A percentile compares a stretch with the other conserved stretches of the same genome.
Evolutionary conservation across 2,329 filamentous ascomycete genomes (phyloP).

Genomic region (Arachnopeziza araneosa): DNA sequence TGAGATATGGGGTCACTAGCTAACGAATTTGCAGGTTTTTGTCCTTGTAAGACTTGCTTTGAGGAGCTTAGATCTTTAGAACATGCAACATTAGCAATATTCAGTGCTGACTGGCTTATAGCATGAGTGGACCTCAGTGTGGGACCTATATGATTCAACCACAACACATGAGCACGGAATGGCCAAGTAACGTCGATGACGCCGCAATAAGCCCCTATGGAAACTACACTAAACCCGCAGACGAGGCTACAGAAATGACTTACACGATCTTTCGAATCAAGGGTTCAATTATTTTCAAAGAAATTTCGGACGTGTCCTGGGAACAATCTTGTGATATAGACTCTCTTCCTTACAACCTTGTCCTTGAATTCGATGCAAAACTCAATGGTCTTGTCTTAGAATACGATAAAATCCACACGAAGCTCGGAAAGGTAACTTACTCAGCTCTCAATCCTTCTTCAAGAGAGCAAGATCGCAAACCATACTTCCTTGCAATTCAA

Average conservation of each 20-base stretch:
- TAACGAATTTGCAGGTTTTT: conserved; percentile 26
- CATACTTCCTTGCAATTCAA: conserved; percentile 30
- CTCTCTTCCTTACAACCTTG: conserved; percentile 26
- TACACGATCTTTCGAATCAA: conserved; percentile 34
- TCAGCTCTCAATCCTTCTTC: not conserved
- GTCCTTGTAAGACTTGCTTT: too few species aligned
- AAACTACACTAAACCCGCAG: conserved; percentile 8
- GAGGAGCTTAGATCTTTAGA: too few species aligned
- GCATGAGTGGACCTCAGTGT: conserved; percentile 30
- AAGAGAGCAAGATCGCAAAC: not conserved
- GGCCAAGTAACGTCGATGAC: conserved; percentile 34
- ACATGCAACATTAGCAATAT: too few species aligned
- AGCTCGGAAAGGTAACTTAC: not conserved
- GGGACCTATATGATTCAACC: conserved; percentile 35
- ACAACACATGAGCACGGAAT: conserved; percentile 34
- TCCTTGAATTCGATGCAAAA: conserved; percentile 32
- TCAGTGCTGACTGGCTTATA: too few species aligned
- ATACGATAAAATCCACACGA: not conserved
- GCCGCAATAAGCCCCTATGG: conserved; percentile 26
- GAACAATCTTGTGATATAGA: conserved; percentile 19
- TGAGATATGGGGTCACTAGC: not conserved
- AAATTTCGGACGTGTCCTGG: conserved; percentile 32
- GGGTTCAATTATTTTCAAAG: conserved; percentile 31
- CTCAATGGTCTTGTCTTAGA: conserved; percentile 28
- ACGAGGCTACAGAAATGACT: conserved; percentile 32